Conservation (phyloP, 495 filamentous ascomycete species). For the Xylaria acuta region DNA sequence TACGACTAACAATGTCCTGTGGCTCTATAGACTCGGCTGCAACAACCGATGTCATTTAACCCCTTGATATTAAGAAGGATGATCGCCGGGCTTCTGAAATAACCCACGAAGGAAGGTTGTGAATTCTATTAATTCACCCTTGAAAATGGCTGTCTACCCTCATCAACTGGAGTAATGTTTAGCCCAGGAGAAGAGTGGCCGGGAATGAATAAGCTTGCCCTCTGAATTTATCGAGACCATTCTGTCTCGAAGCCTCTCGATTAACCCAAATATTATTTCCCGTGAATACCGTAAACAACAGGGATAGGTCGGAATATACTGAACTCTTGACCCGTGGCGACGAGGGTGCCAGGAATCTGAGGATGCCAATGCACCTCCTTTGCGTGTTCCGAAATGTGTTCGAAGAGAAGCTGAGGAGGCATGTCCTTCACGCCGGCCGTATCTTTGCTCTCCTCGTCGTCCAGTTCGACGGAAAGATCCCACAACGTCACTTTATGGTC, state of each 20-base stretch:
- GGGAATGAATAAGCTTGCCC: background rate
- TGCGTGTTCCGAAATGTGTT: conserved; percentile 91
- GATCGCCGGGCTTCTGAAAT: background rate
- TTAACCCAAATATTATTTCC: conserved; percentile 27
- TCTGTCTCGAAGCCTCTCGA: background rate
- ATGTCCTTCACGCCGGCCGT: conserved; percentile 87
- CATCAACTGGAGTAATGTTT: background rate
- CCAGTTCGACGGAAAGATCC: conserved; percentile 95
- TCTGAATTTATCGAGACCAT: background rate
- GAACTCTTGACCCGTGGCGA: conserved; percentile 90
- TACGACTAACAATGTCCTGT: too few relatives aligned
- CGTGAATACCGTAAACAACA: conserved; percentile 43
- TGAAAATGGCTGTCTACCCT: too few relatives aligned
- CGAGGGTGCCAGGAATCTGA: conserved; percentile 89
- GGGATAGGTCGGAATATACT: conserved; percentile 72
- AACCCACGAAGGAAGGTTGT: background rate
- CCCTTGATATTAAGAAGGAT: background rate
- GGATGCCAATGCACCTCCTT: conserved; percentile 98
- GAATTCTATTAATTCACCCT: background rate
- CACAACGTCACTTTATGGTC: conserved; percentile 95
- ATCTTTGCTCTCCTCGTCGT: conserved; percentile 93
- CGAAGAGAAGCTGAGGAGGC: conserved; percentile 92
- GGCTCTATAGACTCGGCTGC: background rate
- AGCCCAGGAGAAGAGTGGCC: background rate
- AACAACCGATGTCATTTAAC: background rate